Base-by-base conservation (phyloP, 495 filamentous ascomycete genomes). In the Xylaria telfairii region DNA sequence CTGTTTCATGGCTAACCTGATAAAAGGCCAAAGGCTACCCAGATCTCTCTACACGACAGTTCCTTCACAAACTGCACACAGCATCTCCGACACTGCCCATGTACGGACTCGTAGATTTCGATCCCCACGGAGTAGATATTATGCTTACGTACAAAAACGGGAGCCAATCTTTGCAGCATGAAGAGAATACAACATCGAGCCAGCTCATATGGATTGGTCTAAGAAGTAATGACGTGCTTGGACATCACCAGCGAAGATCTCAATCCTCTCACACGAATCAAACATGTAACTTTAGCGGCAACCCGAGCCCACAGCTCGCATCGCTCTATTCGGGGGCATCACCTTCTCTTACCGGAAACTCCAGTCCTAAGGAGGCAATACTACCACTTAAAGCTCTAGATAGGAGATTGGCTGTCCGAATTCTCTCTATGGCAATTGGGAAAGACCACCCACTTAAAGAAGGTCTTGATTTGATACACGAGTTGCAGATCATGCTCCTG, bases 1-100 rank as follows among this genome's bases (percentile, higher is more conserved):
- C 76, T 73, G 4, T 71, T 83, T 24, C 39, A 81, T 10, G 46
- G 17, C 70, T 87, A 7, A 85, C 79, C 4, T 78, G 67, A 28
- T 34, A 9, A 17, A 69, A 93, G 93, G 93, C 89, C 0, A 98
- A 97, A 84, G 96, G 96, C 0, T 98, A 96, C 78, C 95, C 96
- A 0, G 96, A 99, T 75, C 83, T 97, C 30, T 85, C 87, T 6
- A 97, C 95, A 0, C 82, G 96, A 41, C 85, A 87, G 53, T 94
- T 98, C 66, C 83, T 93, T 3, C 79, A 80, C 28, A 34, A 78
- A n/a, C 30, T 91, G 0, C 82, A 84, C 2, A 73, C 68, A 0
- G 67, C 67, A 7, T 75, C 74, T 61, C 76, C 81, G 2, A 46
- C 74, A 1, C 76, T 88, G 1, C 85, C 83, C 0, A 86, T 96